Base-by-base conservation (phyloP, 768 basidiomycete species). In the Lactarius vividus region DNA sequence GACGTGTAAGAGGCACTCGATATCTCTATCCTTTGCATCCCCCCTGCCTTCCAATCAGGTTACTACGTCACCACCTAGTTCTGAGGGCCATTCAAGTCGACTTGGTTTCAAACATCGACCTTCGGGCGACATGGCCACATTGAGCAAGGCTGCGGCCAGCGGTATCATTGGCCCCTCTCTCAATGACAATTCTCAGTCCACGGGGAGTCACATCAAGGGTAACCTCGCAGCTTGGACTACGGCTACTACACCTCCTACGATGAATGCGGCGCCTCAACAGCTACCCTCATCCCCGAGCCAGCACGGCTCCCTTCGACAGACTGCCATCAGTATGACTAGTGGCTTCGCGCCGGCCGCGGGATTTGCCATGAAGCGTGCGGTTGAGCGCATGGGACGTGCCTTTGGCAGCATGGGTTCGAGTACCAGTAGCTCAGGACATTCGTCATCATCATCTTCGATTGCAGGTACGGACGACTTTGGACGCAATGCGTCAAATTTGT, bases 321-420 rank as follows among this genome's bases (percentile, higher is more conserved):
- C 88, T n/a, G 83, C 90, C 20, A 82, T 91, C 68, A 91, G 89
- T 71, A 86, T 92, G 78, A 84, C 88, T 2, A 82, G 81, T 44
- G 82, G 85, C 49, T 80, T 90, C 57, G 85, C 86, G 3, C 88
- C 89, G 31, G 88, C 87, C 26, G 88, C 88, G 20, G 89, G 89
- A 10, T 80, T 90, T 10, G 91, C 89, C 11, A 72, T 76, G 61
- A 88, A 86, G 72, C 83, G 88, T 63, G 89, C 91, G 3, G 89
- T 89, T 3, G 90, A 91, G 77, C 88, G 85, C 75, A 84, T 92
- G 79, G 73, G 73, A 46, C 70, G 70, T 35, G 70, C 68, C 39
- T 52, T 69, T 26, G 70, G 70, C n/a, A 42, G 29, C 46, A 35
- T 65, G 16, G 64, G 67, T 42, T 57, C 64, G 23, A 49, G 58